A percentile compares a stretch with the other conserved stretches of the same genome.
Conservation (phyloP, 441 rosid species). For the Pelargonium myrrhifolium region DNA sequence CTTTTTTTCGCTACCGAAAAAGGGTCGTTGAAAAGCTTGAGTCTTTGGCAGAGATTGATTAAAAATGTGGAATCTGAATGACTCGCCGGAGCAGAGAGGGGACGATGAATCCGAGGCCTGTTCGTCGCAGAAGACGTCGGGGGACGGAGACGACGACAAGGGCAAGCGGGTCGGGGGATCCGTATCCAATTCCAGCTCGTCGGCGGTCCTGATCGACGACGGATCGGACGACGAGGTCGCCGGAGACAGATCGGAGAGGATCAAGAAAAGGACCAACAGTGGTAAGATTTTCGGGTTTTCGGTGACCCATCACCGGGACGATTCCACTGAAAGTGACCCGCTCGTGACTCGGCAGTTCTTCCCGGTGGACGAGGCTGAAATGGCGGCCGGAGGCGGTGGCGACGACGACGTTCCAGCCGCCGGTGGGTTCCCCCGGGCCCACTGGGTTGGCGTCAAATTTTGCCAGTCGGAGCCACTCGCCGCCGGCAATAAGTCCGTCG, state of each 20-base stretch:
- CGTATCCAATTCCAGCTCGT: slow-evolving; percentile 77
- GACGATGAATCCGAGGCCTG: slow-evolving; percentile 64
- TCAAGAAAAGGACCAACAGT: slow-evolving; percentile 28
- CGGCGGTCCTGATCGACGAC: slow-evolving; percentile 65
- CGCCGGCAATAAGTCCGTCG: slow-evolving; percentile 30
- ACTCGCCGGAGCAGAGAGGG: slow-evolving; percentile 49
- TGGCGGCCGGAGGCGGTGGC: too few species aligned
- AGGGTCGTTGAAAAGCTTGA: neutral
- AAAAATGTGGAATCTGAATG: slow-evolving; percentile 87
- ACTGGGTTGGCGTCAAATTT: slow-evolving; percentile 75
- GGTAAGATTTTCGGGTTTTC: slow-evolving; percentile 42
- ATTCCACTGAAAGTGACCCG: slow-evolving; percentile 27
- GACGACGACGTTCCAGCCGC: too few species aligned
- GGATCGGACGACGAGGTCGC: slow-evolving; percentile 68
- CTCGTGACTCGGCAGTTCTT: slow-evolving; percentile 64
- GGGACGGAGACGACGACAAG: slow-evolving; percentile 48
- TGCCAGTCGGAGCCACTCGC: slow-evolving; percentile 70
- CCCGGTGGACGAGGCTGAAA: slow-evolving; percentile 43
- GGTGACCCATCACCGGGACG: neutral
- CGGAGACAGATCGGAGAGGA: slow-evolving; percentile 21
- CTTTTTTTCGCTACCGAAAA: neutral
- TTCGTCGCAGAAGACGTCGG: slow-evolving; percentile 51
- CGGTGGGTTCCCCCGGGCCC: slow-evolving; percentile 56
- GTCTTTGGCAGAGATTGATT: neutral
- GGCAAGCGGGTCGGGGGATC: slow-evolving; percentile 80